phyloP scores from a whole-genome alignment of 2,329 filamentous ascomycete genomes.

The Eurotiales sp. region DNA sequence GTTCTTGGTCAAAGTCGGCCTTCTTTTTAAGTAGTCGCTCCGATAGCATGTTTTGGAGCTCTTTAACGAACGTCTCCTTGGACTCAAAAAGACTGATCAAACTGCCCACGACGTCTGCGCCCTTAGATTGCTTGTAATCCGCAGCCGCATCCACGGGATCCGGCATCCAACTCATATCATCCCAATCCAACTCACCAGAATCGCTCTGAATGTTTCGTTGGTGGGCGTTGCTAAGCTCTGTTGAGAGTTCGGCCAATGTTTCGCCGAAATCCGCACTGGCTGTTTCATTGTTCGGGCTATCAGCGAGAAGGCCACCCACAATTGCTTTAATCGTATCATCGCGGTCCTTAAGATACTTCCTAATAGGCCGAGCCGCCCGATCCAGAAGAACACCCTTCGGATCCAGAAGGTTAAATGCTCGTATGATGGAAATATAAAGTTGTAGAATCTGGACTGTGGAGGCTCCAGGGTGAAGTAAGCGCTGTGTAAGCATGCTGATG shows the following conservation, averaged over 20 bases:
- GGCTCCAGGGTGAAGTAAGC: constrained; percentile 60
- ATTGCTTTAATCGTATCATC: constrained; percentile 65
- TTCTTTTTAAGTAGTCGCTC: constrained; percentile 69
- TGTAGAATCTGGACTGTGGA: constrained; percentile 65
- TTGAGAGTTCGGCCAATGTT: constrained; percentile 50
- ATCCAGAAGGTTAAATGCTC: constrained; percentile 60
- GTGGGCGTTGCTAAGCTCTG: constrained; percentile 46
- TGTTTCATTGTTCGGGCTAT: constrained; percentile 41
- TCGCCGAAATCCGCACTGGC: constrained; percentile 32
- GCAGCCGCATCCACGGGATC: constrained; percentile 90
- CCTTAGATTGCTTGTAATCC: constrained; percentile 85
- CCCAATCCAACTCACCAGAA: constrained; percentile 74
- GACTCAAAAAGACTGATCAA: constrained; percentile 83
- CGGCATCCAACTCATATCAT: constrained; percentile 89
- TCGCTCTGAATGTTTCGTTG: constrained; percentile 43
- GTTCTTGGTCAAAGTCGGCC: constrained; percentile 70
- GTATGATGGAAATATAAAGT: constrained; percentile 64
- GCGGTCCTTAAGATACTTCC: constrained; percentile 59
- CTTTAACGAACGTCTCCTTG: constrained; percentile 88
- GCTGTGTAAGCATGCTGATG: constrained; percentile 48
- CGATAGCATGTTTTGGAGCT: constrained; percentile 85
- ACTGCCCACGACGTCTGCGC: constrained; percentile 86
- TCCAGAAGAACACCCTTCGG: constrained; percentile 64
- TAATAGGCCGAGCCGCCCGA: constrained; percentile 61
- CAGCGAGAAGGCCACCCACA: constrained; percentile 59